Percentiles rank a stretch among this genome's conserved stretches.
phyloP scores from a whole-genome alignment of 768 basidiomycete species.

The Boletus subcaerulescens region DNA sequence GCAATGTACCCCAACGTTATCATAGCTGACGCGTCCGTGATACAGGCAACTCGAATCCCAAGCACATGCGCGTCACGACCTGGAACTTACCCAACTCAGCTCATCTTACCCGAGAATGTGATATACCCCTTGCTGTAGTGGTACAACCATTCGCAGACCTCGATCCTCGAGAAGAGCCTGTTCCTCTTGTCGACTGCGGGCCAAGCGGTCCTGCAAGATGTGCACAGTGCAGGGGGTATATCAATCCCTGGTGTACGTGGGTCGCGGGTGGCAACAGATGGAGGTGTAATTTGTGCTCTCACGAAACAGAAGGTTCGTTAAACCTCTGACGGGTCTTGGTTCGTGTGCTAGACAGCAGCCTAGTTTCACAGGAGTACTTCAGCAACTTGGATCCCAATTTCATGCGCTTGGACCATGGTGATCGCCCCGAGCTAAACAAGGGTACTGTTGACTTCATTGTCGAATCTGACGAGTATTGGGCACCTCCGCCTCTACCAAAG shows the following conservation, averaged over 20 bases:
- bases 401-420: conserved; percentile 72
- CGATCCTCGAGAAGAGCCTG: conserved; percentile 71
- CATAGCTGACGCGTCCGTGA: conserved; percentile 14
- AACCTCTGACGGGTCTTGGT: neutral
- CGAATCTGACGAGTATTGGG: conserved; percentile 77
- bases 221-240: conserved; percentile 78
- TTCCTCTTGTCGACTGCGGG: conserved; percentile 76
- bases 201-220: conserved; percentile 80
- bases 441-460: conserved; percentile 93
- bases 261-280: conserved; percentile 78
- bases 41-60: conserved; percentile 85
- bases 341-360: neutral
- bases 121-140: conserved; percentile 79
- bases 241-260: conserved; percentile 94
- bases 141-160: conserved; percentile 89
- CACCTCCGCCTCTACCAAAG: conserved; percentile 58
- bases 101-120: conserved; percentile 75
- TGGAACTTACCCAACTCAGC: conserved; percentile 84
- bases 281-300: conserved; percentile 88
- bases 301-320: conserved; percentile 77
- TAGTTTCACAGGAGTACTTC: conserved; percentile 83
- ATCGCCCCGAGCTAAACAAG: conserved; percentile 82
- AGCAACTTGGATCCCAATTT: conserved; percentile 76
- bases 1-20: neutral
- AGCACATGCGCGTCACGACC: conserved; percentile 84